phyloP scores from a whole-genome alignment of 2,329 filamentous ascomycete genomes.

The Ascochyta fabae region DNA sequence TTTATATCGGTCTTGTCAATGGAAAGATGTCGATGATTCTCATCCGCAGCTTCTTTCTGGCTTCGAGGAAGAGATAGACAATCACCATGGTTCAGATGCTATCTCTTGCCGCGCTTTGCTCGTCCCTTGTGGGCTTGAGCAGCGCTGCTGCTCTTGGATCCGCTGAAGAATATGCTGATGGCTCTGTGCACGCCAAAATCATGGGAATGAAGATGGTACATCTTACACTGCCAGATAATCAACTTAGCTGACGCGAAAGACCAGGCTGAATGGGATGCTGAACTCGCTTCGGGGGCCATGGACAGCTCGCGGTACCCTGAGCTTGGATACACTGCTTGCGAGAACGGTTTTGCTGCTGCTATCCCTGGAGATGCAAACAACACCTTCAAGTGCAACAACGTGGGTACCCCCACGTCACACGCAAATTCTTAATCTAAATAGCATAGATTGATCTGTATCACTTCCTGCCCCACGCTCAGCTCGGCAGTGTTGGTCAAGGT shows the following conservation, averaged over 20 bases:
- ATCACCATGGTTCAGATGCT: constrained; percentile 23
- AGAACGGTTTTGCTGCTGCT: constrained; percentile 42
- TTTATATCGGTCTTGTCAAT: constrained; percentile 5
- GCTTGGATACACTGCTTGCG: constrained; percentile 39
- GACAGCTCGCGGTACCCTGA: constrained; percentile 38
- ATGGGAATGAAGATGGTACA: constrained; percentile 42
- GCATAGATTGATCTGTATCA: constrained; percentile 59
- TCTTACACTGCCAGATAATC: too few relatives aligned
- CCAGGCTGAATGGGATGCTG: constrained; percentile 35
- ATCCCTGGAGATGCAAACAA: constrained; percentile 44
- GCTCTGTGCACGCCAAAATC: constrained; percentile 43
- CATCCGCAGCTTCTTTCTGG: constrained; percentile 1
- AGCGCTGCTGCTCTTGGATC: constrained; percentile 31
- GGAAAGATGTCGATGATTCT: constrained; percentile 5
- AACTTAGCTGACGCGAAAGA: constrained; percentile 7
- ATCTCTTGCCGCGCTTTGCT: constrained; percentile 23
- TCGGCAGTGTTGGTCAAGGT: constrained; percentile 55
- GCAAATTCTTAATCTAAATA: constrained; percentile 11
- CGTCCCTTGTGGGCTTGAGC: constrained; percentile 27
- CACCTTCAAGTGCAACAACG: constrained; percentile 48
- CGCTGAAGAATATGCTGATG: constrained; percentile 44
- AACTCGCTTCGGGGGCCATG: constrained; percentile 35
- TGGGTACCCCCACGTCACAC: constrained; percentile 12
- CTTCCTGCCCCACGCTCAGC: constrained; percentile 59
- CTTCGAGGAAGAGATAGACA: not conserved